Percentiles rank a stretch among this genome's conserved stretches.
phyloP scores from a whole-genome alignment of 2,329 filamentous ascomycete genomes.

The Cladophialophora chaetospira region DNA sequence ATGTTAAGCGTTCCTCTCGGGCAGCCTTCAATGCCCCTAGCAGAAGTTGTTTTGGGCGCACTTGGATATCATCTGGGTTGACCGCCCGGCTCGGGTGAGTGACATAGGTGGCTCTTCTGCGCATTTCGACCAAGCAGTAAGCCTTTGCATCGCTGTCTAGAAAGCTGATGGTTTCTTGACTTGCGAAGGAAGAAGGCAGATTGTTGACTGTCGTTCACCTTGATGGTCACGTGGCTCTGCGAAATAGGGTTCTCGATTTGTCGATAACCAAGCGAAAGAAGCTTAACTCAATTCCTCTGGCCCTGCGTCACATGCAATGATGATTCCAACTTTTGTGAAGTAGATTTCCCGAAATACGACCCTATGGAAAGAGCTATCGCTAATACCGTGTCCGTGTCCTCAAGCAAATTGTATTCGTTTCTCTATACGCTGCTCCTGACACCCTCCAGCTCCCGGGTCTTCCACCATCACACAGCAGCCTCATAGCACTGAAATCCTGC shows the following conservation, averaged over 20 bases:
- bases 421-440: neutral
- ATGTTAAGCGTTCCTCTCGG: constrained; percentile 77
- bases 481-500: neutral
- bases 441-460: neutral
- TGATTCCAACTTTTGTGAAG: too few relatives aligned
- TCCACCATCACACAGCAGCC: neutral
- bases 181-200: neutral
- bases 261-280: constrained; percentile 1
- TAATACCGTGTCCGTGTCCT: neutral
- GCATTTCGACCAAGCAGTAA: constrained; percentile 13
- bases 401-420: neutral
- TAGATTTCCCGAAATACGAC: too few relatives aligned
- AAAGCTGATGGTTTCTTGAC: neutral
- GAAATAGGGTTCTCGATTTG: neutral
- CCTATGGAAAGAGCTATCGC: neutral
- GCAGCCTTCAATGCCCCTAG: constrained; percentile 66
- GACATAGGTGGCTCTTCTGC: constrained; percentile 27
- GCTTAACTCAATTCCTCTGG: neutral
- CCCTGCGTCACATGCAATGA: too few relatives aligned
- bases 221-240: too few relatives aligned
- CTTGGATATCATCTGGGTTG: constrained; percentile 63
- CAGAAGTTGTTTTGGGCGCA: constrained; percentile 57
- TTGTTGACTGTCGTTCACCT: too few relatives aligned
- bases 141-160: too few relatives aligned
- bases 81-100: constrained; percentile 41